Evolutionary conservation across 2,329 filamentous ascomycete species (phyloP).

Genomic region (Penicillium sp.): DNA sequence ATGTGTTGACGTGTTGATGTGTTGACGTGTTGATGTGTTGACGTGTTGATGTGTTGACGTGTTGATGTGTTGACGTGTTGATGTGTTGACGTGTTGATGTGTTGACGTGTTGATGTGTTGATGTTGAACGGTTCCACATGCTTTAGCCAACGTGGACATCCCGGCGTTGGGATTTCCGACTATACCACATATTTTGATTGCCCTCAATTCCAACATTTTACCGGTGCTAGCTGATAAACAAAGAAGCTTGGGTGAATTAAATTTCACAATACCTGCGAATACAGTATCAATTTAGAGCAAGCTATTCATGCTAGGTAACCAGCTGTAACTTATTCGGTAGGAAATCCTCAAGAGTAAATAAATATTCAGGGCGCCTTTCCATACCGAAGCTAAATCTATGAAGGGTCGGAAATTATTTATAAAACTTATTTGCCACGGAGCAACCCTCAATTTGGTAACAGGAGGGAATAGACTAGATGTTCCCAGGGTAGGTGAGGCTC

Average conservation of each 20-base stretch:
- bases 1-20: too few relatives aligned
- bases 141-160: slow-evolving; percentile 1
- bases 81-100: not conserved
- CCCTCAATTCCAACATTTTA: slow-evolving; percentile 6
- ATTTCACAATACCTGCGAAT: slow-evolving; percentile 5
- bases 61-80: not conserved
- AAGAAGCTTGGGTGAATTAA: slow-evolving; percentile 3
- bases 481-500: slow-evolving; percentile 2
- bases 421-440: slow-evolving; percentile 3
- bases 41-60: not conserved
- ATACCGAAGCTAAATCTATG: slow-evolving; percentile 1
- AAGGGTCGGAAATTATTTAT: slow-evolving; percentile 5
- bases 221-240: not conserved
- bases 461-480: slow-evolving; percentile 6
- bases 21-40: not conserved
- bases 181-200: slow-evolving; percentile 5
- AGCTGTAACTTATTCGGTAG: slow-evolving; percentile 5
- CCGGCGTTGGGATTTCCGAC: slow-evolving; percentile 1
- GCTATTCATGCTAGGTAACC: slow-evolving; percentile 4
- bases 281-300: not conserved
- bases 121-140: slow-evolving; percentile 5
- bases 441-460: slow-evolving; percentile 3
- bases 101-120: not conserved
- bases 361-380: not conserved
- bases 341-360: slow-evolving; percentile 4